Base-by-base conservation (phyloP, 192 early-diverging fungal genomes). In the Coemansia sp. region DNA sequence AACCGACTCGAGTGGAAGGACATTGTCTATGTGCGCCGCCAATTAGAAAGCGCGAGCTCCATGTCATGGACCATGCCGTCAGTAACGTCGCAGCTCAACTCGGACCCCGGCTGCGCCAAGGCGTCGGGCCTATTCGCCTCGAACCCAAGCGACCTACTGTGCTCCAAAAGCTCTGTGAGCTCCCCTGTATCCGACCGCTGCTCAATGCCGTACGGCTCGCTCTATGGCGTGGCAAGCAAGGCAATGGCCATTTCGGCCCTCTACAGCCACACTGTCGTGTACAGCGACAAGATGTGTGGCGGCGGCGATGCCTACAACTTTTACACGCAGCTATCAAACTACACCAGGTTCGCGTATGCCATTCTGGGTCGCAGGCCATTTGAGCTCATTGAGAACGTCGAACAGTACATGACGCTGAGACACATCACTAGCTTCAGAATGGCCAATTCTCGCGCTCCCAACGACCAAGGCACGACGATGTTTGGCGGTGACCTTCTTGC, bases 401-500 rank as follows among this genome's bases (percentile, higher is more conserved):
- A 62, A 0, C 31, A 56, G 33, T 56, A 56, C 53, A 18, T 56
- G 53, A 9, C 13, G 5, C 2, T 48, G 1, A 46, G 57, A 0
- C 53, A 60, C 36, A 64, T 67, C 11, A 33, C 36, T 7, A 68
- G 38, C 59, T 63, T 35, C 56, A 33, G 35, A 26, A 64, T 68
- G 66, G 37, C 11, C 1, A 28, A 42, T n/a, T 18, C 61, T 2
- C 21, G 26, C 2, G 13, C 51, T 1, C 16, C 18, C 1, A 68
- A 68, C 16, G 66, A 63, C 23, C 33, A 46, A 7, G 61, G 65
- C 18, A 59, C 57, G 26, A 42, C 21, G 13, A 60, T 74, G 56
- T 74, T 74, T 63, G 55, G 56, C 33, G 66, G 71, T n/a, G 66
- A 74, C 46, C 43, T 74, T 37, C 39, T 45, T 45, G 60, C 26